Evolutionary conservation across 495 filamentous ascomycete species (phyloP).

Genomic region (Penicillium nucicola): DNA sequence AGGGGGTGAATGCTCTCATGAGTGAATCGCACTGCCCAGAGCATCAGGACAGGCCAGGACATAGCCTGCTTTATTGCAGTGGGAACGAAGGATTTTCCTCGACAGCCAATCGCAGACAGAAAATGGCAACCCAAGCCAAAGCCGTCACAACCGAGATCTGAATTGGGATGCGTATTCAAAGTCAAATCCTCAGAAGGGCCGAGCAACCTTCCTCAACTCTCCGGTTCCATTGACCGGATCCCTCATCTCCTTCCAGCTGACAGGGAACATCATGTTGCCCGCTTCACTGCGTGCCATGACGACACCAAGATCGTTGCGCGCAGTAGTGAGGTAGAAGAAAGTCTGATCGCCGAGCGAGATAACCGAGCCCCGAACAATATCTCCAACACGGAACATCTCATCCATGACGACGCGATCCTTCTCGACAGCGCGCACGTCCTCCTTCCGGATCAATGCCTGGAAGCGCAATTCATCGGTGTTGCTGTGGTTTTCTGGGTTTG

Average conservation of each 20-base stretch:
- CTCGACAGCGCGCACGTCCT: constrained; percentile 93
- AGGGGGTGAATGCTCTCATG: not conserved
- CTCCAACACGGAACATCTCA: constrained; percentile 89
- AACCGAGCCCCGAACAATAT: constrained; percentile 87
- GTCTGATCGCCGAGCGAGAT: constrained; percentile 90
- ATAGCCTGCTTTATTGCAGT: not conserved
- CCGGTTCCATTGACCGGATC: constrained; percentile 74
- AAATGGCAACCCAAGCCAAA: not conserved
- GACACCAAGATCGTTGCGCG: constrained; percentile 86
- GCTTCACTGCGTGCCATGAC: constrained; percentile 89
- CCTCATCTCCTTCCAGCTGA: constrained; percentile 91
- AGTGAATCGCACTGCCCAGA: not conserved
- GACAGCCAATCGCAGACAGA: not conserved
- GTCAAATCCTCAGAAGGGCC: constrained; percentile 65
- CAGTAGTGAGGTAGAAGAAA: constrained; percentile 89
- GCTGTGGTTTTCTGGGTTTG: constrained; percentile 45
- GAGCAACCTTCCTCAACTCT: constrained; percentile 89
- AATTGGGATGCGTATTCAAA: not conserved
- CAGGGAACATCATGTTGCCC: constrained; percentile 84
- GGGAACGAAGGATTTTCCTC: not conserved
- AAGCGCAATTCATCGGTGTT: constrained; percentile 49
- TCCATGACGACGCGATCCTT: constrained; percentile 89
- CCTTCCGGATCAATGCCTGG: constrained; percentile 59
- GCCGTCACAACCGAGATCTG: not conserved
- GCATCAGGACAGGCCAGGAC: not conserved